Evolutionary conservation across 2,329 filamentous ascomycete species (phyloP).

Genomic region (Coniella lustricola): DNA sequence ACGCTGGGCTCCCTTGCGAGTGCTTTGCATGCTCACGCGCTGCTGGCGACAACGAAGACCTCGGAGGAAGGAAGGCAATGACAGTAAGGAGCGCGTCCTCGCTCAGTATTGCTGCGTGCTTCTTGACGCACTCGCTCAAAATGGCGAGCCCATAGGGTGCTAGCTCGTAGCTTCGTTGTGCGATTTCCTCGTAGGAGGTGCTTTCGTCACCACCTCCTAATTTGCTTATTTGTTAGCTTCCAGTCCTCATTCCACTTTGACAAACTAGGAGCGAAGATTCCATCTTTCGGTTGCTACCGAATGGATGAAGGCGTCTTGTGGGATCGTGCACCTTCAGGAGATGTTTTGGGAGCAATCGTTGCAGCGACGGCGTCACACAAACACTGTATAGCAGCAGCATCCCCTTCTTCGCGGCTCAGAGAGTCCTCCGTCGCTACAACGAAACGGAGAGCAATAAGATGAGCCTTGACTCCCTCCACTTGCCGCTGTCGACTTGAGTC

Average conservation of each 20-base stretch:
- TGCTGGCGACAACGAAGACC: too few species aligned
- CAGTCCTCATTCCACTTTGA: too few species aligned
- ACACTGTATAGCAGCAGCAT: neutral
- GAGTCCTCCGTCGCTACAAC: constrained; percentile 5
- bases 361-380: constrained; percentile 5
- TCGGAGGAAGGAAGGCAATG: constrained; percentile 21
- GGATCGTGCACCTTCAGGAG: neutral
- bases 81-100: constrained; percentile 26
- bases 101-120: constrained; percentile 12
- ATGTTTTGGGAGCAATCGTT: constrained; percentile 1
- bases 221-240: constrained; percentile 1
- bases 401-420: constrained; percentile 1
- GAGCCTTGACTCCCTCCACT: neutral
- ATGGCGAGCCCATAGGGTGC: constrained; percentile 5
- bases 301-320: too few species aligned
- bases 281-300: too few species aligned
- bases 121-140: neutral
- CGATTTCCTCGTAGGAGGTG: constrained; percentile 7
- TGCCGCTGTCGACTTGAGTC: neutral
- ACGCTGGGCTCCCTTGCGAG: neutral
- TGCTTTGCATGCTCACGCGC: too few species aligned
- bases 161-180: constrained; percentile 3
- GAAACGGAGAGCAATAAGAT: constrained; percentile 7
- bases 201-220: constrained; percentile 2
- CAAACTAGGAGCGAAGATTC: too few species aligned